phyloP scores from a whole-genome alignment of 1,284 basidiomycete genomes.

The Ceratobasidium sp. region DNA sequence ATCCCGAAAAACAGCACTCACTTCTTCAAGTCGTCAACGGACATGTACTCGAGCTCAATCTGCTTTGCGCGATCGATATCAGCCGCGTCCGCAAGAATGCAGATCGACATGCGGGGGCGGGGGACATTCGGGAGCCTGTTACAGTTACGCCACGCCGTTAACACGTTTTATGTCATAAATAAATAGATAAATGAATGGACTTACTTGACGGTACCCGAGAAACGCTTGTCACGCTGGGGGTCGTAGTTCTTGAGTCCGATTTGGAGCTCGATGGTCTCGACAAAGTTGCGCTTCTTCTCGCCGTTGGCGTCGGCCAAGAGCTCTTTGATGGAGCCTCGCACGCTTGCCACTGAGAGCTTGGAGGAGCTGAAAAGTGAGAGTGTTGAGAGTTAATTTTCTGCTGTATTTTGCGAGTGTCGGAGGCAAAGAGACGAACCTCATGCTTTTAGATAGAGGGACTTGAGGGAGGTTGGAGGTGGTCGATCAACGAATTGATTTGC shows the following conservation, averaged over 20 bases:
- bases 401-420: no score
- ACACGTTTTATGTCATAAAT: background rate
- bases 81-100: constrained; percentile 98
- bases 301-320: constrained; percentile 79
- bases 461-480: constrained; percentile 23
- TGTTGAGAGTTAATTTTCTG: background rate
- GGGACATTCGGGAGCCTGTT: constrained; percentile 92
- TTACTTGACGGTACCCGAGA: constrained; percentile 96
- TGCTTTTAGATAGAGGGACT: constrained; percentile 40
- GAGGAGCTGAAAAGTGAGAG: constrained; percentile 43
- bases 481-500: constrained; percentile 29
- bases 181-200: constrained; percentile 47
- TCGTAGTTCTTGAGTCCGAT: constrained; percentile 99
- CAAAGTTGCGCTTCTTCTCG: constrained; percentile 89
- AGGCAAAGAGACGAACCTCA: constrained; percentile 32
- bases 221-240: constrained; percentile 94
- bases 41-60: constrained; percentile 98
- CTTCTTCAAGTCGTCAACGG: constrained; percentile 99
- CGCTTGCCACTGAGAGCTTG: constrained; percentile 97
- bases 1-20: constrained; percentile 56
- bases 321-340: constrained; percentile 94
- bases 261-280: constrained; percentile 95
- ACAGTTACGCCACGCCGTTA: constrained; percentile 44
- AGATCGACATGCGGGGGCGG: constrained; percentile 98
- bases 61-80: constrained; percentile 99